Evolutionary conservation across 495 filamentous ascomycete genomes (phyloP).

Genomic region (Penicillium daleae): DNA sequence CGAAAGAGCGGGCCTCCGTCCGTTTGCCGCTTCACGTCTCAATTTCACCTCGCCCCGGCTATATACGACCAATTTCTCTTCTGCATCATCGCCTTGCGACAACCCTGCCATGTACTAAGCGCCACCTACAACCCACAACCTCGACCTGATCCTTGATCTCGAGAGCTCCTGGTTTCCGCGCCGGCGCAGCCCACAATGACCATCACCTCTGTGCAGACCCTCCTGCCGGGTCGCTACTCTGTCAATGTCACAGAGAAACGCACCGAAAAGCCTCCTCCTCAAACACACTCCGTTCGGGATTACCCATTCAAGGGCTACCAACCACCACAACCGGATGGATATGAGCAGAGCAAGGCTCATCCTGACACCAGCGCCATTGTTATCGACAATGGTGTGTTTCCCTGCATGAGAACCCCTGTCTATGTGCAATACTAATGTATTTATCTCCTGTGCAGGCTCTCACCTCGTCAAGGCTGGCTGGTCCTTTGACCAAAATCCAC

Average conservation of each 20-base stretch:
- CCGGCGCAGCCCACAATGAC: constrained; percentile 47
- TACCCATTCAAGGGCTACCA: constrained; percentile 77
- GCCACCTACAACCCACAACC: constrained; percentile 2
- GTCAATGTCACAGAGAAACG: constrained; percentile 39
- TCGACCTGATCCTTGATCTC: constrained; percentile 24
- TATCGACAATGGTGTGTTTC: constrained; percentile 87
- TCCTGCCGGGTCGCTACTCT: constrained; percentile 40
- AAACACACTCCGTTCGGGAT: constrained; percentile 64
- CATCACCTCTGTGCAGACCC: constrained; percentile 49
- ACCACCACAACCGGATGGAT: constrained; percentile 68
- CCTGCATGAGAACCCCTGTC: neutral
- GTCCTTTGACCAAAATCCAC: constrained; percentile 83
- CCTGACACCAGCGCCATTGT: constrained; percentile 75
- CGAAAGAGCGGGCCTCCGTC: neutral
- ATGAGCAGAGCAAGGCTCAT: constrained; percentile 60
- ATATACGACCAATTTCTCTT: neutral
- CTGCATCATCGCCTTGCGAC: neutral
- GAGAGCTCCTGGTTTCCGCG: constrained; percentile 37
- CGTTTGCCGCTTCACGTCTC: neutral
- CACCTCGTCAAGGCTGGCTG: constrained; percentile 89
- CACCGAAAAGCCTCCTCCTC: constrained; percentile 52
- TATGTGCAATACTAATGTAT: neutral
- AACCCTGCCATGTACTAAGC: constrained; percentile 40
- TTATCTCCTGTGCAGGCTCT: constrained; percentile 61
- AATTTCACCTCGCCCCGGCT: neutral